A percentile compares a stretch with the other conserved stretches of the same genome.
Evolutionary conservation across 371 early-diverging fungal genomes (phyloP).

Genomic region (Rhizopus delemar): DNA sequence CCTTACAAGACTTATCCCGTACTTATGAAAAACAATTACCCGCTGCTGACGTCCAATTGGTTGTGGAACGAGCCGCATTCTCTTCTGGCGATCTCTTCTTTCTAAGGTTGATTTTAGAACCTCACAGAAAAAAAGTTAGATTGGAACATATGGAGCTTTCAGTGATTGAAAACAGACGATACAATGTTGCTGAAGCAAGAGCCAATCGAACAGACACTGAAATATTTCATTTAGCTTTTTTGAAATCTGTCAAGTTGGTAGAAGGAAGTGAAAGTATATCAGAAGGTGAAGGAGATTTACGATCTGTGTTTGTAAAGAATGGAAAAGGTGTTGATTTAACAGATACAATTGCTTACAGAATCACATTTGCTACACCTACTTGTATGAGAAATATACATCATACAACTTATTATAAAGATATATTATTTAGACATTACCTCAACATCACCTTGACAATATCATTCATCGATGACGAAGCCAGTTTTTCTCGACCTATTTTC

Average conservation of each 20-base stretch:
- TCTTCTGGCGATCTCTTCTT: slow-evolving; percentile 40
- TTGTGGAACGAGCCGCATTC: slow-evolving; percentile 37
- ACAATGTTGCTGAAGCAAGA: slow-evolving; percentile 24
- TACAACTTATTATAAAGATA: slow-evolving; percentile 37
- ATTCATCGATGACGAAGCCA: slow-evolving; percentile 20
- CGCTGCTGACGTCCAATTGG: slow-evolving; percentile 28
- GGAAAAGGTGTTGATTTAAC: slow-evolving; percentile 25
- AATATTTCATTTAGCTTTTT: slow-evolving; percentile 22
- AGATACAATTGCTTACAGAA: slow-evolving; percentile 33
- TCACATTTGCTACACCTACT: slow-evolving; percentile 37
- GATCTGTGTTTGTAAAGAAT: slow-evolving; percentile 24
- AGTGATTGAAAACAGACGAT: slow-evolving; percentile 28
- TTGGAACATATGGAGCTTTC: slow-evolving; percentile 33
- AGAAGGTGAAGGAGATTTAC: slow-evolving; percentile 7
- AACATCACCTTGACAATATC: slow-evolving; percentile 32
- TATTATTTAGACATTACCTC: slow-evolving; percentile 32
- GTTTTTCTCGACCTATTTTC: slow-evolving; percentile 2
- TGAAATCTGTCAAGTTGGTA: slow-evolving; percentile 16
- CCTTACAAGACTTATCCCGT: slow-evolving; percentile 37
- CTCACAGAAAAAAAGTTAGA: slow-evolving; percentile 34
- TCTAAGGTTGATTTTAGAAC: slow-evolving; percentile 28
- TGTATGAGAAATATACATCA: slow-evolving; percentile 39
- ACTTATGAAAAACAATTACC: slow-evolving; percentile 39
- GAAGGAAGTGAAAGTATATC: slow-evolving; percentile 15
- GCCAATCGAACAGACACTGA: slow-evolving; percentile 30